Percentiles rank a stretch among this genome's conserved stretches.
Evolutionary conservation across 257 asterid genomes (phyloP).

Genomic region (Nicotiana benthamiana): DNA sequence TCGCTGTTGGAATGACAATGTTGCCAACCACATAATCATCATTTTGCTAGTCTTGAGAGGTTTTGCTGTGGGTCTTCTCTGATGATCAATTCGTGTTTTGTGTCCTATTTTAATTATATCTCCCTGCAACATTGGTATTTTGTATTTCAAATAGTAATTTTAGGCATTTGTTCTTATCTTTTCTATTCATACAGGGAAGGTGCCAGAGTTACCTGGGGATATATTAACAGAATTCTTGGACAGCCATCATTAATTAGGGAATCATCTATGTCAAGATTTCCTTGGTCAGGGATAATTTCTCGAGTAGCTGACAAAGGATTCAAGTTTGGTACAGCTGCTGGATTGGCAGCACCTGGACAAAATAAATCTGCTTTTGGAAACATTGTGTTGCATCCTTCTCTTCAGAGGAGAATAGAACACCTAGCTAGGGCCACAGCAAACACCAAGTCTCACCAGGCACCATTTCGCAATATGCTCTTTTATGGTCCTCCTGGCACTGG

Average conservation of each 20-base stretch:
- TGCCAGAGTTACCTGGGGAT: slow-evolving; percentile 89
- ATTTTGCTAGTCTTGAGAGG: neutral
- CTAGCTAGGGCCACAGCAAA: slow-evolving; percentile 95
- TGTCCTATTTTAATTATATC: neutral
- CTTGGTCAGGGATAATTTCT: slow-evolving; percentile 79
- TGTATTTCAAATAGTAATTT: neutral
- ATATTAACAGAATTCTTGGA: slow-evolving; percentile 88
- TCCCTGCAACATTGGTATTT: neutral
- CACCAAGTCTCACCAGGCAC: slow-evolving; percentile 91
- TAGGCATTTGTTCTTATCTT: neutral
- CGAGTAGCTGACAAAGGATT: slow-evolving; percentile 42
- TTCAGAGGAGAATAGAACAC: slow-evolving; percentile 82
- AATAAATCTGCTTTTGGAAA: slow-evolving; percentile 58
- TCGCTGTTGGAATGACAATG: too few relatives aligned
- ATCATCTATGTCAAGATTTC: slow-evolving; percentile 83
- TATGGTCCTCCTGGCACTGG: slow-evolving; percentile 99
- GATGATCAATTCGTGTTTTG: neutral
- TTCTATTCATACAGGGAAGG: slow-evolving; percentile 71
- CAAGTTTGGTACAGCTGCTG: slow-evolving; percentile 41
- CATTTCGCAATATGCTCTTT: slow-evolving; percentile 94
- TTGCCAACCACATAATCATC: neutral
- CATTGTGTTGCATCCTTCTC: slow-evolving; percentile 73
- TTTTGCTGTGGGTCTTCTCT: neutral
- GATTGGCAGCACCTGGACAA: slow-evolving; percentile 33
- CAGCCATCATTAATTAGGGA: slow-evolving; percentile 98